Evolutionary conservation across 441 rosid species (phyloP), one percentile per base, ranked within the genome.

Genomic region (Brassica hybrid): DNA sequence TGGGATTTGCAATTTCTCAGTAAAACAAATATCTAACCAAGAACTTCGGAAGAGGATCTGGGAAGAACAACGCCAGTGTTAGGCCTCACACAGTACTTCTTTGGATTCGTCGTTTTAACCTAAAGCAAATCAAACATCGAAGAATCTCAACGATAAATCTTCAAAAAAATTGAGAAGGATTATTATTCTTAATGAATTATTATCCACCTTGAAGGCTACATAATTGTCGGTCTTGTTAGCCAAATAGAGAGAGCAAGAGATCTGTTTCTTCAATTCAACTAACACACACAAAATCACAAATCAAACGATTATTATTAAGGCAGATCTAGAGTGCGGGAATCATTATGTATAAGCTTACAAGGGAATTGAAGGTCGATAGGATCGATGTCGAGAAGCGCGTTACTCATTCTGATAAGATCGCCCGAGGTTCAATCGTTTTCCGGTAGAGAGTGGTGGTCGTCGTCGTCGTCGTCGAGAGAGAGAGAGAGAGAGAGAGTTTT

Each of bases 191-290:
- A 17, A 67, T 60, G 34, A 0, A 32, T 38, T 43, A 13, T 50
- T 27, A 27, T 27, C 5, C 61, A 91, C 98, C 97, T 91, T 94
- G 85, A 89, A 94, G 67, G 96, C 98, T 6, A 91, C 87, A 83
- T 81, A 88, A 60, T 83, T 76, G 65, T 91, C 94, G 30, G 92
- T 87, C 78, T 91, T 91, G 84, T 88, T 94, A 48, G 87, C 82
- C 77, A 94, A 78, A 62, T 83, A 92, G 69, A 94, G 74, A 52
- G 96, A 88, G 56, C 94, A 89, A 23, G 93, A 85, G 77, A 85
- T 88, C 88, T 87, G 98, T 77, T 87, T 94, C 91, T 74, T 89
- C 89, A 94, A 84, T 84, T 94, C 97, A 85, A 94, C 97, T 94
- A 78, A 36, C 32, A 27, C 32, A 27, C 32, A 27, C 16, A 66